Conservation (phyloP, 1,284 basidiomycete genomes). For the Sporisorium exsertum region DNA sequence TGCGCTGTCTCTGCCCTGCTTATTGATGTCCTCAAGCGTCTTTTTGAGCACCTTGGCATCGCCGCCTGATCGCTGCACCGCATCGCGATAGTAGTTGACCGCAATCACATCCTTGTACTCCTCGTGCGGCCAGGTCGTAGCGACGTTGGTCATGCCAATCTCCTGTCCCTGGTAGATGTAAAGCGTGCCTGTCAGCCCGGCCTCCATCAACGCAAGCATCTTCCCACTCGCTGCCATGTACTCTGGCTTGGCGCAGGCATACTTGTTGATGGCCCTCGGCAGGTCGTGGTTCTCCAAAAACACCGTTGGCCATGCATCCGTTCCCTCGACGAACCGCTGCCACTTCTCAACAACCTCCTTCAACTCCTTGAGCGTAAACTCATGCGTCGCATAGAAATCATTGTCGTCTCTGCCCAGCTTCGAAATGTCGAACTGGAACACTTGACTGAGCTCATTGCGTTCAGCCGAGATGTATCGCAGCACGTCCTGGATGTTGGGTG, state of each 20-base stretch:
- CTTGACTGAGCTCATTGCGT: conserved; percentile 75
- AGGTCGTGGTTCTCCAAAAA: conserved; percentile 78
- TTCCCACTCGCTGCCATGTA: conserved; percentile 76
- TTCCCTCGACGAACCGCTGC: conserved; percentile 71
- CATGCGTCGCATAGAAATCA: conserved; percentile 71
- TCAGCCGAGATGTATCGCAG: conserved; percentile 75
- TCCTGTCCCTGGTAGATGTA: conserved; percentile 78
- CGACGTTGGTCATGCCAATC: conserved; percentile 78
- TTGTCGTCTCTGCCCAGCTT: conserved; percentile 71
- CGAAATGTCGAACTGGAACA: conserved; percentile 76
- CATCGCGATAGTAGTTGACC: conserved; percentile 42
- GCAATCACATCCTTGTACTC: conserved; percentile 69
- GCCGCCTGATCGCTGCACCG: conserved; percentile 17
- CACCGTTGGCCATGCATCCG: conserved; percentile 41
- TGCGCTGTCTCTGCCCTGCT: conserved; percentile 78
- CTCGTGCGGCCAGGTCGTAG: conserved; percentile 76
- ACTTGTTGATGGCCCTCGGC: conserved; percentile 75
- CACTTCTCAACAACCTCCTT: conserved; percentile 75
- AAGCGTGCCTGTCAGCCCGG: conserved; percentile 76
- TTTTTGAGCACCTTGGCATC: conserved; percentile 69
- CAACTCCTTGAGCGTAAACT: conserved; percentile 75
- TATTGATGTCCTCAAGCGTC: conserved; percentile 72
- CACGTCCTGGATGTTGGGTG: conserved; percentile 71
- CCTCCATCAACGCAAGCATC: conserved; percentile 76
- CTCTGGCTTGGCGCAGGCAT: conserved; percentile 75